Conservation (phyloP, 345 rosid species). For the Ceriops decandra region DNA sequence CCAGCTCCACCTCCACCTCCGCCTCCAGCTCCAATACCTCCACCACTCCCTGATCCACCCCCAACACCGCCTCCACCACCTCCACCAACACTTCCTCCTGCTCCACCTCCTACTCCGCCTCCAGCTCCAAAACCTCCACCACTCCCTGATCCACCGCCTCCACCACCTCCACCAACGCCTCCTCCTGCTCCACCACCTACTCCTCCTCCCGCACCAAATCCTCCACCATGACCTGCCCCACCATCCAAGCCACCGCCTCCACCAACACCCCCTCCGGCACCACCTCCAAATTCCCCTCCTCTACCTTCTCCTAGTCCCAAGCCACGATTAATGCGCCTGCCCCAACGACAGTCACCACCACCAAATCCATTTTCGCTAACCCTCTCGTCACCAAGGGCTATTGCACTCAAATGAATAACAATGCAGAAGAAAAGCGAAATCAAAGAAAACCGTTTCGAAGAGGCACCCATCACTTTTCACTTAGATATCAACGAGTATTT, state of each 20-base stretch:
- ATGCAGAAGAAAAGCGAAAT: conserved; percentile 21
- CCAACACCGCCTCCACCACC: conserved; percentile 16
- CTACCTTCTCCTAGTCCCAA: too few relatives aligned
- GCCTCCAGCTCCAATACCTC: background rate
- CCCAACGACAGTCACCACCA: background rate
- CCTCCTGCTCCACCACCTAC: conserved; percentile 28
- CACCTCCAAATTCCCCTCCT: background rate
- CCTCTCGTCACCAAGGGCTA: conserved; percentile 20
- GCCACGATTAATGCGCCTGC: too few relatives aligned
- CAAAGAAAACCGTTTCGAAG: conserved; percentile 33
- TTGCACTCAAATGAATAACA: conserved; percentile 27
- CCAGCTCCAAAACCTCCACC: conserved; percentile 49
- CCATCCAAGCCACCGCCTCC: too few relatives aligned
- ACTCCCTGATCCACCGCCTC: conserved; percentile 34
- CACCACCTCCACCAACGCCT: conserved; percentile 28
- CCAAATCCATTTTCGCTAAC: conserved; percentile 22
- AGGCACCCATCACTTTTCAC: conserved; percentile 22
- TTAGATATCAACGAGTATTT: background rate
- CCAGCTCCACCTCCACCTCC: conserved; percentile 40
- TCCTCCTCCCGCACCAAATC: conserved; percentile 2
- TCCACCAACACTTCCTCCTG: conserved; percentile 3
- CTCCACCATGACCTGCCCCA: background rate
- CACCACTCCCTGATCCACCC: conserved; percentile 5
- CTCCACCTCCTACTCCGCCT: conserved; percentile 41
- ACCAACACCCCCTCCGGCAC: background rate